phyloP scores from a whole-genome alignment of 768 basidiomycete species.

The Suillus occidentalis region DNA sequence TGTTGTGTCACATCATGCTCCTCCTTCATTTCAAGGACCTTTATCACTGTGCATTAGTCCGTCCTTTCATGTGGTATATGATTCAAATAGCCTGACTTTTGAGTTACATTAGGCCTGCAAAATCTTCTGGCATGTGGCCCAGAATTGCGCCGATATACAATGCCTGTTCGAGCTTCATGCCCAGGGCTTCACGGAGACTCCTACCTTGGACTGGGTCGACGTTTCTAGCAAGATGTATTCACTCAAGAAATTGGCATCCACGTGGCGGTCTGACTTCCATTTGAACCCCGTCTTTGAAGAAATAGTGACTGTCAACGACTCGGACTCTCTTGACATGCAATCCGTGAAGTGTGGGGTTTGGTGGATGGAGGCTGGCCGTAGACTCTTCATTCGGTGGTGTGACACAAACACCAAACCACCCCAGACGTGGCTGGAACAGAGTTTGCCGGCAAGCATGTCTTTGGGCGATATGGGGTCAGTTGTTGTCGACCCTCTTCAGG shows the following conservation, averaged over 20 bases:
- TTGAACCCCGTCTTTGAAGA: neutral
- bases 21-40: neutral
- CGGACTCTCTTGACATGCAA: neutral
- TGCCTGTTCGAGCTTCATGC: neutral
- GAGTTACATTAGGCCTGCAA: neutral
- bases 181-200: neutral
- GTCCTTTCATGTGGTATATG: neutral
- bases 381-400: neutral
- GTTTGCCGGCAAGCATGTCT: neutral
- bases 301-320: neutral
- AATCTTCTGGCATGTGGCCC: neutral
- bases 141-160: neutral
- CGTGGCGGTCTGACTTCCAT: neutral
- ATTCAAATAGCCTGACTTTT: neutral
- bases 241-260: neutral
- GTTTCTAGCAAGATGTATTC: neutral
- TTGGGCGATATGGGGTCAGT: neutral
- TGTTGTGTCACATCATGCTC: neutral
- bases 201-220: neutral
- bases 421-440: neutral
- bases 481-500: neutral
- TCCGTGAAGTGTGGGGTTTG: conserved; percentile 1
- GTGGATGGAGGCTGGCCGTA: neutral
- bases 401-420: neutral
- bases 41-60: neutral